Percentiles rank a stretch among this genome's conserved stretches.
phyloP scores from a whole-genome alignment of 768 basidiomycete genomes.

The Macrolepiota albuminosa region DNA sequence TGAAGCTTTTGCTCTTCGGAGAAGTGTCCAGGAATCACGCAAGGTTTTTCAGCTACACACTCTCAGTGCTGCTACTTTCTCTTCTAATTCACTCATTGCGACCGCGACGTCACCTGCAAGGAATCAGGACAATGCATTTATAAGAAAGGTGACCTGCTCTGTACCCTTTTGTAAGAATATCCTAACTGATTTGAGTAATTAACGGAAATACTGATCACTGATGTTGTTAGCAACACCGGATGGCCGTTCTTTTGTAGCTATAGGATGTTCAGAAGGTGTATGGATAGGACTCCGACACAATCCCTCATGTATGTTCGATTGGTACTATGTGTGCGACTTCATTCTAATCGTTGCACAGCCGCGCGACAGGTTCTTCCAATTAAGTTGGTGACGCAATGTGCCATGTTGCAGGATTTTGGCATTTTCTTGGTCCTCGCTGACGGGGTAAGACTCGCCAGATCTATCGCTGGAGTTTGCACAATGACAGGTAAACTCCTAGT shows the following conservation, averaged over 20 bases:
- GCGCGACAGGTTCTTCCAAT: constrained; percentile 90
- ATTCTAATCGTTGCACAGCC: constrained; percentile 37
- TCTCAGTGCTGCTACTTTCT: constrained; percentile 82
- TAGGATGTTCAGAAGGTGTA: constrained; percentile 93
- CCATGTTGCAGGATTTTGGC: constrained; percentile 92
- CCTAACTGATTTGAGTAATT: too few species aligned
- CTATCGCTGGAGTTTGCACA: background rate
- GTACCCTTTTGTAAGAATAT: constrained; percentile 75
- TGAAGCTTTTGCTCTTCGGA: constrained; percentile 80
- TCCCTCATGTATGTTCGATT: constrained; percentile 58
- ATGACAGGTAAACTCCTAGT: constrained; percentile 34
- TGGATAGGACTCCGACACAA: constrained; percentile 95
- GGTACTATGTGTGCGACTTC: too few species aligned
- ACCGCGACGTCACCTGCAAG: constrained; percentile 44
- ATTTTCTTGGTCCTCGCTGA: constrained; percentile 94
- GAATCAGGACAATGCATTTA: constrained; percentile 59
- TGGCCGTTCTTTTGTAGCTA: constrained; percentile 79
- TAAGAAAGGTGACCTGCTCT: constrained; percentile 88
- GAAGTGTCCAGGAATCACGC: constrained; percentile 84
- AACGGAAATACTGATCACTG: background rate
- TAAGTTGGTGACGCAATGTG: constrained; percentile 90
- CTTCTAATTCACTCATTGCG: constrained; percentile 58
- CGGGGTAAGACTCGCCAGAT: constrained; percentile 43
- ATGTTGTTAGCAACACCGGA: constrained; percentile 66
- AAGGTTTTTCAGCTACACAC: constrained; percentile 92